Evolutionary conservation across 2,329 filamentous ascomycete species (phyloP).

Genomic region (Beauveria scarabaeidicola): DNA sequence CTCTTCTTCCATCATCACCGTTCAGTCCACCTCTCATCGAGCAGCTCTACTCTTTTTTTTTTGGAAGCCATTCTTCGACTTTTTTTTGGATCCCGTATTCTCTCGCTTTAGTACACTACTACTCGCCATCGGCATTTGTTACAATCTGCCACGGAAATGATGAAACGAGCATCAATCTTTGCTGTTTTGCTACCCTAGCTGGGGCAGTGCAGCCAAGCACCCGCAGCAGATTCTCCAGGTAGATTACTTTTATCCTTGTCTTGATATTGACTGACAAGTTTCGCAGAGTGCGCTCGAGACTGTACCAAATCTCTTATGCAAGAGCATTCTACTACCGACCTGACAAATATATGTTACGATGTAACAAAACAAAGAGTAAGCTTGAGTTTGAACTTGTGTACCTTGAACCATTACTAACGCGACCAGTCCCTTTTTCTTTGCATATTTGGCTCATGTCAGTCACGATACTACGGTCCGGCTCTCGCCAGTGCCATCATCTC

Average conservation of each 20-base stretch:
- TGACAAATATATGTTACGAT: constrained; percentile 16
- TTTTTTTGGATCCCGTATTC: constrained; percentile 26
- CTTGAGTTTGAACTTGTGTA: neutral
- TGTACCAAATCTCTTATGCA: constrained; percentile 16
- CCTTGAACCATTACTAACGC: neutral
- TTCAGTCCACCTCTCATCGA: constrained; percentile 17
- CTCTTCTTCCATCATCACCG: constrained; percentile 14
- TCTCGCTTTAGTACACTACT: constrained; percentile 17
- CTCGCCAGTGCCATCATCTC: constrained; percentile 19
- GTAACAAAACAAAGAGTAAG: constrained; percentile 19
- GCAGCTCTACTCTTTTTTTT: constrained; percentile 19
- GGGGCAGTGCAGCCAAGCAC: constrained; percentile 6
- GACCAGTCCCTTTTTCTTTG: constrained; percentile 24
- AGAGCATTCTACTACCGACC: constrained; percentile 12
- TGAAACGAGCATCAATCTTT: constrained; percentile 7
- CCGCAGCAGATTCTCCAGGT: constrained; percentile 4
- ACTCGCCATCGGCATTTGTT: constrained; percentile 10
- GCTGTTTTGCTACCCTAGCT: constrained; percentile 7
- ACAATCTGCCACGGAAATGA: constrained; percentile 4
- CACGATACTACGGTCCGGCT: constrained; percentile 22
- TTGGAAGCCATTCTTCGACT: constrained; percentile 17
- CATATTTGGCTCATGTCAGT: constrained; percentile 21
- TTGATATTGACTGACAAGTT: neutral
- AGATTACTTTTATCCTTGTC: neutral
- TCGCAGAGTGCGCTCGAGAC: constrained; percentile 15